Base-by-base conservation (phyloP, 108 stramenopile genomes). In the Halocafeteria seosinensis region DNA sequence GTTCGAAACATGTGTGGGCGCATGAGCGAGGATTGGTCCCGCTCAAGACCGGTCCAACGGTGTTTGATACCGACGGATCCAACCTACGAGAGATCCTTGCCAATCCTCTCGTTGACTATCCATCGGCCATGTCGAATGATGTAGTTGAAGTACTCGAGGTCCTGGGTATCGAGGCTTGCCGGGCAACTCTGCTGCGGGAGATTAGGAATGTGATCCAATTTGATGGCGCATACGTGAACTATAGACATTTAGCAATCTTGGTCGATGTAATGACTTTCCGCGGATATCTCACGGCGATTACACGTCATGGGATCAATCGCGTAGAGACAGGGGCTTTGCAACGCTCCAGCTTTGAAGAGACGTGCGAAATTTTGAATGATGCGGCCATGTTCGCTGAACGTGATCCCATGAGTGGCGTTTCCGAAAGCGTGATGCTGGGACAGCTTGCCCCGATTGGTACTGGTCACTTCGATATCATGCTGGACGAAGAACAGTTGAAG, bases 221-320 rank as follows among this genome's bases (percentile, higher is more conserved):
- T 67, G 95, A 98, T 71, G 91, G 91, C 58, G 88, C 89, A 6
- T 98, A 98, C 75, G 92, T 98, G 26, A 98, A 98, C 66, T 94
- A 98, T 71, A 89, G 95, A 50, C 95, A 98, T 70, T 67, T 98
- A 65, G 85, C 90, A n/a, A 84, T 86, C 55, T 82, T 98, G 13
- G 89, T 90, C 27, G 95, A 98, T 72, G 88, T 87, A 9, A 98
- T 98, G 95, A 93, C 93, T 5, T 89, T 92, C 84, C 86, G 92
- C 47, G 95, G 95, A 0, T 83, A 90, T 62, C 77, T 98, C 36
- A 90, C 88, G 86, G 92, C 95, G 31, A 87, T 98, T 61, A 88
- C 91, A 62, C 84, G 95, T 42, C 95, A 98, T 67, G 95, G 95
- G 31, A 98, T 98, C 74, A 98, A 98, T 69, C 87, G 92, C 38